These are phyloP conservation scores for Cadophora sp. DNA, from an alignment of 2,329 filamentous ascomycete genomes.

Conservation along the genomic window DNA sequence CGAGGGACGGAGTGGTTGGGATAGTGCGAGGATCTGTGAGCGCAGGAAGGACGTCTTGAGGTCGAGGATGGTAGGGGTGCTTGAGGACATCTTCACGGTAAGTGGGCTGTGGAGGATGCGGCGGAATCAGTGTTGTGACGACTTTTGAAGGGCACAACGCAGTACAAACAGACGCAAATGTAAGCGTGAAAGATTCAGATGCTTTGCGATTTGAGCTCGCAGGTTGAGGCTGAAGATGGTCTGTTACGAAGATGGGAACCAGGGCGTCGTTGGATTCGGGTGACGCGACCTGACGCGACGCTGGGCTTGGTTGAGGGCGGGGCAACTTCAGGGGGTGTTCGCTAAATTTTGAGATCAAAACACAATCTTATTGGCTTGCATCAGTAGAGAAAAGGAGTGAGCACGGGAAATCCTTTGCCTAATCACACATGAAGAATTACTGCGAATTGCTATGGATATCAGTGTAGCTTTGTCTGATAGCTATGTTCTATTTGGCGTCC, in stretches of 20 bases:
- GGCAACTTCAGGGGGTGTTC: constrained; percentile 9
- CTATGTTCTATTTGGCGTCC: no score
- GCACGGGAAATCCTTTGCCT: no score
- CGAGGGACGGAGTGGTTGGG: constrained; percentile 64
- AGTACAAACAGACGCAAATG: background rate
- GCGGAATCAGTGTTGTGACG: background rate
- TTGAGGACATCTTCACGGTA: constrained; percentile 38
- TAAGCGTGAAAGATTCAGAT: background rate
- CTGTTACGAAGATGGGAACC: background rate
- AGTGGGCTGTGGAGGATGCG: background rate
- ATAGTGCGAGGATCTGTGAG: constrained; percentile 67
- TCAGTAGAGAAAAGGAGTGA: no score
- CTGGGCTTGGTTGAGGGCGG: background rate
- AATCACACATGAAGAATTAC: no score
- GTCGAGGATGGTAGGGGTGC: constrained; percentile 62
- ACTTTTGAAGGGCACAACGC: background rate
- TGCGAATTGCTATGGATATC: no score
- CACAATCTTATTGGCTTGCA: background rate
- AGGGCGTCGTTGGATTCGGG: background rate
- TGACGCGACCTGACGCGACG: constrained; percentile 1
- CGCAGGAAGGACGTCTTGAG: constrained; percentile 70
- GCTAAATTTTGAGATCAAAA: constrained; percentile 1
- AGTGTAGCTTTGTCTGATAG: no score
- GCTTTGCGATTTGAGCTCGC: background rate
- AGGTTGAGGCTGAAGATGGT: background rate